These are phyloP conservation scores for Sarocladium strictum DNA, from an alignment of 2,329 filamentous ascomycete genomes.

Conservation along the genomic window DNA sequence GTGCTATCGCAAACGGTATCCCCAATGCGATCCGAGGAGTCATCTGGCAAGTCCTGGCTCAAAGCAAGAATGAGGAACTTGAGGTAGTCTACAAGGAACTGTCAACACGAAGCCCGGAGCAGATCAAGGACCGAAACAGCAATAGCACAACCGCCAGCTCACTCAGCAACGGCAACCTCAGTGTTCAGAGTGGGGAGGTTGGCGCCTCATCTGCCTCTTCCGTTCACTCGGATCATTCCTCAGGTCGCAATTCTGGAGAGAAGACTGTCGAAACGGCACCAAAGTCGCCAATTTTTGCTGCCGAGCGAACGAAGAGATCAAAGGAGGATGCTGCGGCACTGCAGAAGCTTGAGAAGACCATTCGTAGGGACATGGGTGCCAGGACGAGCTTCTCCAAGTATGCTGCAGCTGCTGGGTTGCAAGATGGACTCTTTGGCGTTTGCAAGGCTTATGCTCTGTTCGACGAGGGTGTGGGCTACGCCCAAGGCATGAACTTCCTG, in stretches of 20 bases:
- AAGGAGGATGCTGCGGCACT: slow-evolving; percentile 71
- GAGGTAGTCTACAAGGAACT: slow-evolving; percentile 84
- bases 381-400: slow-evolving; percentile 97
- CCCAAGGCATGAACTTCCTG: slow-evolving; percentile 98
- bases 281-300: slow-evolving; percentile 55
- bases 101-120: slow-evolving; percentile 71
- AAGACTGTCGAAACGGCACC: slow-evolving; percentile 57
- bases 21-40: slow-evolving; percentile 95
- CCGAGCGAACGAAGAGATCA: slow-evolving; percentile 69
- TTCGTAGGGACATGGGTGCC: slow-evolving; percentile 83
- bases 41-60: slow-evolving; percentile 94
- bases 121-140: slow-evolving; percentile 61
- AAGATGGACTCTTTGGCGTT: slow-evolving; percentile 89
- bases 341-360: slow-evolving; percentile 82
- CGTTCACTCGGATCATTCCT: slow-evolving; percentile 70
- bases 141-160: slow-evolving; percentile 46
- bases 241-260: slow-evolving; percentile 49
- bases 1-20: slow-evolving; percentile 87
- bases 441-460: slow-evolving; percentile 97
- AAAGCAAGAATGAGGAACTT: slow-evolving; percentile 88
- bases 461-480: slow-evolving; percentile 91
- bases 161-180: slow-evolving; percentile 48
- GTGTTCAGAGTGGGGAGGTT: slow-evolving; percentile 56
- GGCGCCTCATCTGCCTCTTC: slow-evolving; percentile 77
- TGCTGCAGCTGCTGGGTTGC: slow-evolving; percentile 80